Evolutionary conservation across 441 rosid species (phyloP), one percentile per base, ranked within the genome.

Genomic region (Oxalis stricta): DNA sequence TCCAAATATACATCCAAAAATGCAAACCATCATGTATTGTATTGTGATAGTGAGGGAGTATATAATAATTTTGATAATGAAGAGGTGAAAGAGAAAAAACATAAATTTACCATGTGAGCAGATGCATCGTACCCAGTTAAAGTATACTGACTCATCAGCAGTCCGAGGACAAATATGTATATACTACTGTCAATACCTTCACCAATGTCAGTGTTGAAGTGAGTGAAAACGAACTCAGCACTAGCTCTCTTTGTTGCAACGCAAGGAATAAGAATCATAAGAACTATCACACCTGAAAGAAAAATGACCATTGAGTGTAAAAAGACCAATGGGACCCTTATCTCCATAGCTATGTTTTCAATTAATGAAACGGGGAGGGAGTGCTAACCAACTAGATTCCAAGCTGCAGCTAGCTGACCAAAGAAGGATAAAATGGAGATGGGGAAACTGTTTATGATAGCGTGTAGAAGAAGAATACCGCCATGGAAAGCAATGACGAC

Each of bases 111-210:
- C 98, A 91, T 83, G 67, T 85, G 98, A 54, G 96, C 96, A 44
- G 98, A 91, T 2, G 96, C 96, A 69, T 85, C 96, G 35, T 85
- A 85, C 16, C 96, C 98, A 10, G 87, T 60, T 22, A 91, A 75
- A n/a, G 96, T 91, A 48, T 91, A 85, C 65, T 85, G 96, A 63
- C 89, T 91, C 96, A 91, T 85, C 15, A 91, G 70, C 50, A 91
- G 89, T 33, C 98, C 98, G 11, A 91, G 56, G 41, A 78, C 79
- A 44, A 91, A 85, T 28, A 91, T 85, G 71, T 91, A 83, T 40
- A 47, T 56, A 48, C 72, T 81, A 52, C 59, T 80, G 46, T 51
- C 38, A 40, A 91, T 83, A 46, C 94, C 93, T 5, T 63, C 76
- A 7, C 62, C 83, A 36, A 85, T 89, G 22, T 82, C 94, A 13